Conservation (phyloP, 352 stramenopile species). For the Pythium plurisporium region DNA sequence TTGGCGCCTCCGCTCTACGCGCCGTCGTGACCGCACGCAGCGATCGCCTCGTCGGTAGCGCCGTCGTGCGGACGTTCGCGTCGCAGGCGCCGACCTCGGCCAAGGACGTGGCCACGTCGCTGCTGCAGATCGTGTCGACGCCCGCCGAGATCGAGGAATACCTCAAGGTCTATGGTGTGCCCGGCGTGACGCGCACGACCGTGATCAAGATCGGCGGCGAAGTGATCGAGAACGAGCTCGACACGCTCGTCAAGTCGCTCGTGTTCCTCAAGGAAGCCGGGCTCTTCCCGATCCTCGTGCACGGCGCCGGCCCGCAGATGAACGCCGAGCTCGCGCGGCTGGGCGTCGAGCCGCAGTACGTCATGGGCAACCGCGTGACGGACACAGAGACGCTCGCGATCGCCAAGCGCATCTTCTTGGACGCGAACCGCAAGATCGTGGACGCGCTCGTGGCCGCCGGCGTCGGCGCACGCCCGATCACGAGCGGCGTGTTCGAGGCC, state of each 20-base stretch:
- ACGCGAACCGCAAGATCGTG: constrained; percentile 80
- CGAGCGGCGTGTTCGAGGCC: constrained; percentile 80
- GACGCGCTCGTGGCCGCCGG: constrained; percentile 66
- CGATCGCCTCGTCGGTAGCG: not conserved
- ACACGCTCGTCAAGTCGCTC: constrained; percentile 79
- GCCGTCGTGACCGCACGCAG: not conserved
- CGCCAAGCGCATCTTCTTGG: constrained; percentile 80
- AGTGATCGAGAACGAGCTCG: constrained; percentile 84
- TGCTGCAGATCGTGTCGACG: constrained; percentile 53
- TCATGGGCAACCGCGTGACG: constrained; percentile 84
- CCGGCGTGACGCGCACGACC: constrained; percentile 62
- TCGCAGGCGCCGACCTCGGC: constrained; percentile 24
- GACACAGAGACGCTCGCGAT: constrained; percentile 85
- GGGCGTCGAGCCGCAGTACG: constrained; percentile 86
- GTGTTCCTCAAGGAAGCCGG: constrained; percentile 80
- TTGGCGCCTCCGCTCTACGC: not conserved
- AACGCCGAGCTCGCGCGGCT: constrained; percentile 77
- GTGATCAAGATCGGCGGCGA: constrained; percentile 90
- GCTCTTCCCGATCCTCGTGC: constrained; percentile 84
- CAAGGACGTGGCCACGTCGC: constrained; percentile 54
- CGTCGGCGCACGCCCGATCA: constrained; percentile 71
- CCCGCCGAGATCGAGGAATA: constrained; percentile 66
- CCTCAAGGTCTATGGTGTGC: constrained; percentile 65
- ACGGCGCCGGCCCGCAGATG: constrained; percentile 87
- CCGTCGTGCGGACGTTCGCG: constrained; percentile 1